Evolutionary conservation across 495 filamentous ascomycete genomes (phyloP), one percentile per base, ranked within the genome.

Genomic region (Pyrenula massariospora): DNA sequence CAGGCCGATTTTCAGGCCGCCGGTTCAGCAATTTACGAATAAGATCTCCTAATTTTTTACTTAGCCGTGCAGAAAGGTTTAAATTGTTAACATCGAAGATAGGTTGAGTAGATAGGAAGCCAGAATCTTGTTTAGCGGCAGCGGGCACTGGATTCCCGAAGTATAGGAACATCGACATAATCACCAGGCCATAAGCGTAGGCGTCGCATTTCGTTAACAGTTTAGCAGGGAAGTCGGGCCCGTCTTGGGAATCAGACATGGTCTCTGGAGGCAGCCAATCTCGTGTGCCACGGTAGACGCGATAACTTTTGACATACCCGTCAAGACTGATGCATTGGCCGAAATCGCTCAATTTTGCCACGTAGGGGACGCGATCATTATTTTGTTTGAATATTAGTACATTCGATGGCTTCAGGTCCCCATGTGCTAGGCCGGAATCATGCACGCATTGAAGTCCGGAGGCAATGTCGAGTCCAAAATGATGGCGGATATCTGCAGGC

Each of bases 351-450:
- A 63, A 49, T 24, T 63, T 63, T n/a, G 56, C 61, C 15, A 61
- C 48, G 51, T 50, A 63, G 22, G 52, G 56, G 12, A 53, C 50
- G 12, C 54, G 21, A 3, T 50, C 52, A 31, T 59, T 10, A n/a
- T 57, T 20, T 19, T 25, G 2, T 24, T 50, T 48, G 19, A 68
- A 65, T 54, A 67, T 60, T 19, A 69, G 62, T 12, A 69, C 57
- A 25, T 69, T 69, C 8, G 58, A 58, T 3, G 66, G 62, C 24
- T 69, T 69, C 31, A 69, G 58, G 24, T 69, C 66, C 3, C 66
- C 64, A 51, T 69, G 67, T 19, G 90, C 86, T 22, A 65, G 48
- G 15, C 54, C 49, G 22, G n/a, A 25, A 15, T 15, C 23, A 50
- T 63, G 59, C 12, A 63, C 8, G 25, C 15, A n/a, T 25, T 22